phyloP scores from a whole-genome alignment of 345 rosid genomes.

The Populus pruinosa region DNA sequence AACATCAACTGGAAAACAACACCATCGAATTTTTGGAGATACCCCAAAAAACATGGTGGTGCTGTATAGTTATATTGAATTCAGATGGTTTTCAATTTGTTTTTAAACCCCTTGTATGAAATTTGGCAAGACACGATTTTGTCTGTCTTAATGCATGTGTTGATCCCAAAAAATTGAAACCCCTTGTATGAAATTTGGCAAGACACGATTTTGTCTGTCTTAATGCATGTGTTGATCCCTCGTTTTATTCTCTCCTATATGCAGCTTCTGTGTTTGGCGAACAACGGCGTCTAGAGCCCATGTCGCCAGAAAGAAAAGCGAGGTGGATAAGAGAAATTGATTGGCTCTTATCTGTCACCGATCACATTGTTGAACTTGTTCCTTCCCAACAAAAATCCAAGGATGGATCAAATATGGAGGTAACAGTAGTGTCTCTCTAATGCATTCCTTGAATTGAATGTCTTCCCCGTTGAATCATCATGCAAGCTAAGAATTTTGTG shows the following conservation, averaged over 20 bases:
- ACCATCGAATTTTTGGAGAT: neutral
- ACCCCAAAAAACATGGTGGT: neutral
- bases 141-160: neutral
- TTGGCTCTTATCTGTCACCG: conserved; percentile 41
- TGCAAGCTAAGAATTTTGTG: neutral
- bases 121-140: neutral
- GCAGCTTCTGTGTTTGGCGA: conserved; percentile 51
- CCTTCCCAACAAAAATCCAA: conserved; percentile 36
- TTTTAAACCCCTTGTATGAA: neutral
- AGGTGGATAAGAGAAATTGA: conserved; percentile 44
- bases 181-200: neutral
- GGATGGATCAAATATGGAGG: conserved; percentile 39
- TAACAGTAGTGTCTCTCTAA: neutral
- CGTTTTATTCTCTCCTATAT: conserved; percentile 1
- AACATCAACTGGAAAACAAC: neutral
- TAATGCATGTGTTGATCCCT: neutral
- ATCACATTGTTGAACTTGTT: conserved; percentile 42
- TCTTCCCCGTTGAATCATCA: neutral
- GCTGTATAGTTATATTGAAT: neutral
- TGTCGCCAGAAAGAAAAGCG: conserved; percentile 36
- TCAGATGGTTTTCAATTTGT: neutral
- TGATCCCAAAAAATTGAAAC: no score
- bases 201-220: no score
- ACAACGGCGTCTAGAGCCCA: conserved; percentile 37
- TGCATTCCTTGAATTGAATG: neutral